A percentile compares a stretch with the other conserved stretches of the same genome.
Evolutionary conservation across 2,329 filamentous ascomycete genomes (phyloP).

Genomic region (Sporothrix phasma): DNA sequence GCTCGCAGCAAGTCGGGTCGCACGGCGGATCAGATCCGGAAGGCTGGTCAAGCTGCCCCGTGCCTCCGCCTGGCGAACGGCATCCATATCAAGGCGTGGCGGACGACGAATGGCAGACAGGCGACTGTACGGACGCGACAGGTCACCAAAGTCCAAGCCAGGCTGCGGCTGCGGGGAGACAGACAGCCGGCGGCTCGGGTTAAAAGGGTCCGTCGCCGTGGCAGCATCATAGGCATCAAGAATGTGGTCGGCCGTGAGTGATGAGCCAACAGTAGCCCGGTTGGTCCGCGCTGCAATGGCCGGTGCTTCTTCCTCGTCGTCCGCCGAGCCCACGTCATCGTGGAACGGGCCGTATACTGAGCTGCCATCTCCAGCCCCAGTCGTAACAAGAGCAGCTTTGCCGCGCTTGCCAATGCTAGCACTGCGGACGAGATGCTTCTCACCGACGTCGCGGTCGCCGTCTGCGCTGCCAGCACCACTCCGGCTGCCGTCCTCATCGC

Average conservation of each 20-base stretch:
- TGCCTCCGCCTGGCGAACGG: constrained; percentile 68
- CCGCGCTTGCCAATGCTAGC: constrained; percentile 52
- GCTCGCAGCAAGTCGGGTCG: constrained; percentile 76
- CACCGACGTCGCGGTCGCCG: constrained; percentile 43
- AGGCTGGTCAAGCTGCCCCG: constrained; percentile 86
- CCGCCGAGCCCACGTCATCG: no score
- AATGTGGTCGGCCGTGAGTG: constrained; percentile 37
- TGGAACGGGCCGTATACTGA: constrained; percentile 29
- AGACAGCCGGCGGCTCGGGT: constrained; percentile 20
- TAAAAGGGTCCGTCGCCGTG: constrained; percentile 34
- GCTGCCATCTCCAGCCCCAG: constrained; percentile 20
- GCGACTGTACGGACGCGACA: constrained; percentile 30
- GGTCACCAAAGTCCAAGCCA: constrained; percentile 13
- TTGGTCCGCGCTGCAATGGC: constrained; percentile 30
- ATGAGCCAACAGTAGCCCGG: constrained; percentile 21
- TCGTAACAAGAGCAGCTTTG: constrained; percentile 46
- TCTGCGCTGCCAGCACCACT: constrained; percentile 26
- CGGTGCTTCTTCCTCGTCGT: no score
- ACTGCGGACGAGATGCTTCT: constrained; percentile 48
- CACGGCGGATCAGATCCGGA: constrained; percentile 79
- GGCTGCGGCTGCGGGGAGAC: constrained; percentile 22
- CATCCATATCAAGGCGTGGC: constrained; percentile 70
- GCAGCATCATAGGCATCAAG: constrained; percentile 42
- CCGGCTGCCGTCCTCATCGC: constrained; percentile 33
- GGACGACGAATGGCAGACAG: constrained; percentile 53